Conservation (phyloP, 1,139 yeast genomes). For the Candida glucosophila region DNA sequence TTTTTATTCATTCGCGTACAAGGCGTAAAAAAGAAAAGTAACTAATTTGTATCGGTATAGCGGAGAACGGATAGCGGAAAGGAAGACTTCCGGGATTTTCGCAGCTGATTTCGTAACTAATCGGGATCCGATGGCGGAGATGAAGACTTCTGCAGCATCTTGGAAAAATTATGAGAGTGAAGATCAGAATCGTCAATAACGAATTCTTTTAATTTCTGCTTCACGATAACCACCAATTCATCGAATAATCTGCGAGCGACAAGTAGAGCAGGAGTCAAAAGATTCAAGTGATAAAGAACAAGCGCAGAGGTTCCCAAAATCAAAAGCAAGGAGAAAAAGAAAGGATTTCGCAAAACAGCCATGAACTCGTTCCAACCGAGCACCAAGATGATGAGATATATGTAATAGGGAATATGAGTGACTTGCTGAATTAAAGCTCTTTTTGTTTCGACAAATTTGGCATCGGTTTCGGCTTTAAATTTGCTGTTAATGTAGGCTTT, state of each 20-base stretch:
- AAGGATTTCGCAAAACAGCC: conserved; percentile 79
- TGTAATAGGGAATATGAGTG: conserved; percentile 77
- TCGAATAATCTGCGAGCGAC: conserved; percentile 51
- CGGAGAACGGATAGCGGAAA: too few relatives aligned
- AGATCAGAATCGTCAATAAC: conserved; percentile 26
- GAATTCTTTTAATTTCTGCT: conserved; percentile 48
- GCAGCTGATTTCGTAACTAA: neutral
- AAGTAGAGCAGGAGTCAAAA: conserved; percentile 67
- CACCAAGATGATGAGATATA: conserved; percentile 61
- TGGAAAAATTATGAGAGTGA: conserved; percentile 18
- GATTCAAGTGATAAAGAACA: conserved; percentile 59
- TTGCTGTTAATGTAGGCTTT: conserved; percentile 48
- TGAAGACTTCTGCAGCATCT: conserved; percentile 7
- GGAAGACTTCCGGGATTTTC: too few relatives aligned
- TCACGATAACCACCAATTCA: conserved; percentile 49
- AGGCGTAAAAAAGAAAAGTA: too few relatives aligned
- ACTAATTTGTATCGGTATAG: too few relatives aligned
- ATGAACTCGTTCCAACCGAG: conserved; percentile 96
- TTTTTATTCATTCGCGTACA: too few relatives aligned
- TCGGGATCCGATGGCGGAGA: neutral
- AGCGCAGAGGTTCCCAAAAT: conserved; percentile 53
- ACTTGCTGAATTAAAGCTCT: conserved; percentile 62
- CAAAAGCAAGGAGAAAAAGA: conserved; percentile 54
- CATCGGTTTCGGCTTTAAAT: conserved; percentile 72
- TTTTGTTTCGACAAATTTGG: conserved; percentile 77